These are phyloP conservation scores for Turritis glabra DNA, from an alignment of 345 rosid genomes.

Conservation along the genomic window DNA sequence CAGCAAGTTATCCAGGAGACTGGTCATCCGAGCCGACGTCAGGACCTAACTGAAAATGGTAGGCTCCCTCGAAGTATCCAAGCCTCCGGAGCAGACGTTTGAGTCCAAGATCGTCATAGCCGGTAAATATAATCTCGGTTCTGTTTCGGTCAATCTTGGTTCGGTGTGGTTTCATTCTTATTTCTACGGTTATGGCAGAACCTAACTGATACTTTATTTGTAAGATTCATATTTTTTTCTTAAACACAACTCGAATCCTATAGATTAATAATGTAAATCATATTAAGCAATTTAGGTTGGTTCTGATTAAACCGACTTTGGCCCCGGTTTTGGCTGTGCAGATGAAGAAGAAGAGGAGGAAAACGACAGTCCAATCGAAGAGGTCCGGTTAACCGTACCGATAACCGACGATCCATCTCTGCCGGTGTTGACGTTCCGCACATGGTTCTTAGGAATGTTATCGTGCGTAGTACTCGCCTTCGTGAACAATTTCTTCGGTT, in stretches of 20 bases:
- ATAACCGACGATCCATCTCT: constrained; percentile 49
- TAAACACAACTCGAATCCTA: neutral
- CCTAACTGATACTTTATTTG: neutral
- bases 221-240: neutral
- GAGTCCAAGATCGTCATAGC: constrained; percentile 30
- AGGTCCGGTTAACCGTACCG: constrained; percentile 61
- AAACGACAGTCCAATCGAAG: constrained; percentile 59
- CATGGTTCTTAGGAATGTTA: constrained; percentile 53
- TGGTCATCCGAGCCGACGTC: neutral
- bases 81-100: constrained; percentile 1
- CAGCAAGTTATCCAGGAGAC: constrained; percentile 2
- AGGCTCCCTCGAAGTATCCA: constrained; percentile 16
- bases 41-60: too few species aligned
- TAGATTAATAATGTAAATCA: neutral
- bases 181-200: neutral
- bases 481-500: constrained; percentile 52
- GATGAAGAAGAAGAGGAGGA: constrained; percentile 36
- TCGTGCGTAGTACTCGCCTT: constrained; percentile 53
- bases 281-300: neutral
- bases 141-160: neutral
- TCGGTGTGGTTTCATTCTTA: neutral
- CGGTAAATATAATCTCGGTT: constrained; percentile 15
- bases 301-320: constrained; percentile 5
- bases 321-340: neutral
- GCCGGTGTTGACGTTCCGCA: constrained; percentile 50